phyloP scores from a whole-genome alignment of 2,329 filamentous ascomycete genomes.

The Nakataea oryzae region DNA sequence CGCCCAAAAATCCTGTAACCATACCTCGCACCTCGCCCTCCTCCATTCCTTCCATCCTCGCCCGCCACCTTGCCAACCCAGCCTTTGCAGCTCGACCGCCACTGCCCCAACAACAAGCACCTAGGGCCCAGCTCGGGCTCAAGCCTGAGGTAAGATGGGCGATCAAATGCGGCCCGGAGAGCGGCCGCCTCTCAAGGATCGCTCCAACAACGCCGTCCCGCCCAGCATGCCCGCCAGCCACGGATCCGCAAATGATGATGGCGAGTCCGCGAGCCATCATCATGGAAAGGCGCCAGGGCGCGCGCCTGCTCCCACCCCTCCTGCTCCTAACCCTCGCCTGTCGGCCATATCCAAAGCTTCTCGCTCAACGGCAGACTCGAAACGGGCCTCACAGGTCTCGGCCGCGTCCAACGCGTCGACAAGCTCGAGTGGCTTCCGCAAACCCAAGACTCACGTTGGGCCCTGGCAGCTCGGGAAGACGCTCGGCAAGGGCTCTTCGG shows the following conservation, averaged over 20 bases:
- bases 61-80: background rate
- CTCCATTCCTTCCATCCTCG: background rate
- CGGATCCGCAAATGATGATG: background rate
- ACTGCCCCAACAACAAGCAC: background rate
- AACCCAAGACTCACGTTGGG: constrained; percentile 65
- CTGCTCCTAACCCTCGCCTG: constrained; percentile 10
- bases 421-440: constrained; percentile 15
- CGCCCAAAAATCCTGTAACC: background rate
- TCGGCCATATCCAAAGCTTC: constrained; percentile 21
- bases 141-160: background rate
- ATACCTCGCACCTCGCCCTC: background rate
- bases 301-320: background rate
- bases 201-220: background rate
- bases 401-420: constrained; percentile 18
- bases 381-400: constrained; percentile 27
- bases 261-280: background rate
- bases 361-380: constrained; percentile 16
- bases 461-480: constrained; percentile 90
- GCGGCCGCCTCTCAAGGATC: background rate
- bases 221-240: background rate
- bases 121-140: background rate
- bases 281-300: background rate
- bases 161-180: background rate
- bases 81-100: background rate
- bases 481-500: constrained; percentile 81